Conservation (phyloP, 495 filamentous ascomycete species). For the Penicillium waksmanii region DNA sequence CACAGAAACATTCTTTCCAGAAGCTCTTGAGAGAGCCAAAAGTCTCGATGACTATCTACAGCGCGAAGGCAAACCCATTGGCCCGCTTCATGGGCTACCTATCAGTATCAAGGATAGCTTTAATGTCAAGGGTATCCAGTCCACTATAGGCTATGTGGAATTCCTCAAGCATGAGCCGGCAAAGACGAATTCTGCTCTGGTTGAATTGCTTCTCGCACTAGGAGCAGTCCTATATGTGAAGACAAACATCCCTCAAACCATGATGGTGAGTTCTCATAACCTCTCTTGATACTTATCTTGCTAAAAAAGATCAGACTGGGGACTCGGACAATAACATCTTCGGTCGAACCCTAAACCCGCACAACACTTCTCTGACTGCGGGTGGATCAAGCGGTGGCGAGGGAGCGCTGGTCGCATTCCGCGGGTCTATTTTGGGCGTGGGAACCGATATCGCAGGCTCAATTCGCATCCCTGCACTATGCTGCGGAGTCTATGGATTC, state of each 20-base stretch:
- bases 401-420: constrained; percentile 56
- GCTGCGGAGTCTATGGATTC: constrained; percentile 64
- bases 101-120: constrained; percentile 66
- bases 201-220: constrained; percentile 26
- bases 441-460: constrained; percentile 67
- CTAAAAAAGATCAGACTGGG: constrained; percentile 42
- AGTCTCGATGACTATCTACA: constrained; percentile 45
- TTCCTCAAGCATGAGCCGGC: constrained; percentile 17
- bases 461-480: constrained; percentile 62
- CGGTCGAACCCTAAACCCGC: constrained; percentile 55
- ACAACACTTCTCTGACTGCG: constrained; percentile 51
- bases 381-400: constrained; percentile 66
- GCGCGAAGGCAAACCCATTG: constrained; percentile 45
- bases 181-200: constrained; percentile 32
- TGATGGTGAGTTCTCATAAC: constrained; percentile 32
- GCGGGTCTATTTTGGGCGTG: constrained; percentile 60
- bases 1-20: constrained; percentile 45
- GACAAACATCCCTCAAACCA: constrained; percentile 55
- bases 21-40: constrained; percentile 40
- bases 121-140: constrained; percentile 41
- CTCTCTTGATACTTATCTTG: not conserved
- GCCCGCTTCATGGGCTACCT: constrained; percentile 64
- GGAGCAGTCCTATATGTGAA: constrained; percentile 59
- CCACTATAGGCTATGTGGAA: constrained; percentile 33
- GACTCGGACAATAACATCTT: constrained; percentile 31